Evolutionary conservation across 768 basidiomycete species (phyloP), one percentile per base, ranked within the genome.

Genomic region (Termitomyces sp.): DNA sequence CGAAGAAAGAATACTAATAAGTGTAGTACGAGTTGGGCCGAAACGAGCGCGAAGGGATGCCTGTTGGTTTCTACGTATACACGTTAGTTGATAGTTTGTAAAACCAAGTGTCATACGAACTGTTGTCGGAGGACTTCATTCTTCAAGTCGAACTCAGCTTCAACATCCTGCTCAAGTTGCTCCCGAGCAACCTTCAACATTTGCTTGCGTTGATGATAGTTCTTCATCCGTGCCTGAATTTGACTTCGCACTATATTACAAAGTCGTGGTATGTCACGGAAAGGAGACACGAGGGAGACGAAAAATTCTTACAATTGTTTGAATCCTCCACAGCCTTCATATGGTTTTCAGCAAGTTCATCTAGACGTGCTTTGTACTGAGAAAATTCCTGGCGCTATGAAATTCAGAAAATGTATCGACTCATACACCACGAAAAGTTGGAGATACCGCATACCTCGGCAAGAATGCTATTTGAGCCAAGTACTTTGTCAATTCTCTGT

Each of bases 1-100:
- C 12, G 76, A 73, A 41, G 89, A 83, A 45, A 97, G 79, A 12
- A 78, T 80, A 17, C 86, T 84, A 57, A 94, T 74, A 51, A 91
- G 79, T 7, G 80, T 79, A 35, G 81, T 85, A 55, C 86, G 82
- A 47, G 77, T 79, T 21, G 80, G 75, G 6, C 73, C 64, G 55
- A 91, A 71, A 47, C 71, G 75, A 45, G 73, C 72, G 49, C 73
- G 78, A 55, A 89, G 78, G 31, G 73, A 64, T 35, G 67, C 60
- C 41, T 82, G 75, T 30, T 73, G 74, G 19, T 67, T 64, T 64
- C 89, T 91, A 64, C 19, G n/a, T 33, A 43, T 58, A 37, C 31
- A 67, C 19, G 58, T 58, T 67, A 56, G 37, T 51, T 28, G 5
- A 45, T 44, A 11, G 40, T 28, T 33, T 44, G 41, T 26, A 35